Evolutionary conservation across 208 protist genomes (phyloP).

Genomic region (Plasmodiophora brassicae): DNA sequence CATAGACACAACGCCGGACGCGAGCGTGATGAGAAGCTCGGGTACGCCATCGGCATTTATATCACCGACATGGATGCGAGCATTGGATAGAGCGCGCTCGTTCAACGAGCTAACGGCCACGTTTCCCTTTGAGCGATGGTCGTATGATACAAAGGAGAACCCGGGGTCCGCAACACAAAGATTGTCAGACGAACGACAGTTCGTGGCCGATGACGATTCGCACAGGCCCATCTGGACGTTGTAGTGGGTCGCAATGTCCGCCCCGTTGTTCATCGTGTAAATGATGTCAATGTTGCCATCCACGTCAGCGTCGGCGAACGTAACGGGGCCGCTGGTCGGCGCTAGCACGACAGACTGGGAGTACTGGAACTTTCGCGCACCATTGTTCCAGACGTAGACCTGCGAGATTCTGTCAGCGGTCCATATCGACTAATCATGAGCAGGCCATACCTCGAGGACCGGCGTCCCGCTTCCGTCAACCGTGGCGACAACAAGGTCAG

Average conservation of each 20-base stretch:
- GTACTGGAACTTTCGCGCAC: too few relatives aligned
- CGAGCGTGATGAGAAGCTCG: too few relatives aligned
- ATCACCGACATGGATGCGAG: neutral
- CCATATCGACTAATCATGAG: too few relatives aligned
- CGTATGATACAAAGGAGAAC: neutral
- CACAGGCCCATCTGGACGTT: neutral
- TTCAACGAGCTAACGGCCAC: neutral
- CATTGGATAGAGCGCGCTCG: neutral
- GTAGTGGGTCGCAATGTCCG: neutral
- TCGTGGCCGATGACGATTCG: neutral
- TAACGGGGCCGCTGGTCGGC: neutral
- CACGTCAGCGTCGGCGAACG: neutral
- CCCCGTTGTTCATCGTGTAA: neutral
- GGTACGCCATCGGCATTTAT: neutral
- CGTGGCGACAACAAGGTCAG: neutral
- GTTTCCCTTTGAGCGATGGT: neutral
- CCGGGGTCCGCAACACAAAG: neutral
- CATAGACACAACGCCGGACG: too few relatives aligned
- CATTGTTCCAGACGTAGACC: too few relatives aligned
- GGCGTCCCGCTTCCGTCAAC: neutral
- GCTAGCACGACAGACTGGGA: too few relatives aligned
- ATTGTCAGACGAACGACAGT: neutral
- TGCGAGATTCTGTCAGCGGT: too few relatives aligned
- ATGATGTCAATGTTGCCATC: neutral
- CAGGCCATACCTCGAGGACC: neutral